Evolutionary conservation across 2,329 filamentous ascomycete species (phyloP).

Genomic region (Macroventuria anomochaeta): DNA sequence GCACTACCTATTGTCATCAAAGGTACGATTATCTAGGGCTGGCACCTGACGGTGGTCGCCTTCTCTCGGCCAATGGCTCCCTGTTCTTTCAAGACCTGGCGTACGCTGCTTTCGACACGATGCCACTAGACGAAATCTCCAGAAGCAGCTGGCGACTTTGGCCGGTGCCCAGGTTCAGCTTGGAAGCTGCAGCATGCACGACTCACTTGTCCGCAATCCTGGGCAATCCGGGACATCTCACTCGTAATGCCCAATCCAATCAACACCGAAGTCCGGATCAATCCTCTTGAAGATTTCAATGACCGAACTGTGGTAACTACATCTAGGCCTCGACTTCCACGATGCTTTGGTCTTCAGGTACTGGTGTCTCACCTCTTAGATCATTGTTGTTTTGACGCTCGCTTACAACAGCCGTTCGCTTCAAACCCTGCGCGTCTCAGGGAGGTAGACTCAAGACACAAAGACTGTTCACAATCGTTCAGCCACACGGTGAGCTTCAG

Average conservation of each 20-base stretch:
- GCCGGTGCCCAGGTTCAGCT: background rate
- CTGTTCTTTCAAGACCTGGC: background rate
- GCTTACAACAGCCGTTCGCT: constrained; percentile 19
- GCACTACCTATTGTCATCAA: too few species aligned
- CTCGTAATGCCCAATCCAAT: background rate
- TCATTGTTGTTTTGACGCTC: background rate
- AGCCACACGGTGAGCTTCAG: constrained; percentile 34
- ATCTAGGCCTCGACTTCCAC: background rate
- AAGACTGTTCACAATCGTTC: constrained; percentile 19
- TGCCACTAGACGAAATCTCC: background rate
- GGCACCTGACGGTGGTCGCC: background rate
- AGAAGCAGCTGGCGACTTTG: background rate
- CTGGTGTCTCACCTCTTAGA: background rate
- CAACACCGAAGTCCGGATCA: constrained; percentile 11
- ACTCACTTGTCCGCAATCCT: background rate
- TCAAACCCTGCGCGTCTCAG: constrained; percentile 38
- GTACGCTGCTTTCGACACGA: background rate
- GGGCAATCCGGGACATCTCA: background rate
- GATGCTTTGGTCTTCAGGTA: background rate
- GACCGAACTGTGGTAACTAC: background rate
- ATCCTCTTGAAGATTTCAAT: constrained; percentile 1
- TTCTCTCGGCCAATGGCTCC: background rate
- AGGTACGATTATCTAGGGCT: background rate
- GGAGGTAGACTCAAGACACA: constrained; percentile 13
- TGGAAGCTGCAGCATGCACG: background rate